Percentiles rank a stretch among this genome's conserved stretches.
These are phyloP conservation scores for Colletotrichum sidae DNA, from an alignment of 2,329 filamentous ascomycete genomes.

Conservation along the genomic window DNA sequence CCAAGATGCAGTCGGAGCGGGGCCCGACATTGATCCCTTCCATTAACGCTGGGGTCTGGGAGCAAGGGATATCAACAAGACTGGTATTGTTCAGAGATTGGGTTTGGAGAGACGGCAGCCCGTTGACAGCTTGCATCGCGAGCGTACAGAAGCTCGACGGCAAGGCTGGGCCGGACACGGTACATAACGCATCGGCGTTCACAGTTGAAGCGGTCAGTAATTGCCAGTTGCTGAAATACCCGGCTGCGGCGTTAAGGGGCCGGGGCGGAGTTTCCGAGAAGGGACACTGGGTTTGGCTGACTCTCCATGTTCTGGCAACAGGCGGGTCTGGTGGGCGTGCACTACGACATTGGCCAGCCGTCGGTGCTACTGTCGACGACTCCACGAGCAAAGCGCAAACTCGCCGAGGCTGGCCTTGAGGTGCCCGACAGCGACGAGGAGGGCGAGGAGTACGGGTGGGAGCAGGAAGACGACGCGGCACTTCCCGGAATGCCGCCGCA, in stretches of 20 bases:
- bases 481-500: slow-evolving; percentile 71
- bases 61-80: slow-evolving; percentile 78
- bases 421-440: slow-evolving; percentile 71
- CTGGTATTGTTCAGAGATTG: slow-evolving; percentile 85
- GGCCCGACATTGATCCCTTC: slow-evolving; percentile 79
- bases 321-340: slow-evolving; percentile 57
- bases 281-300: slow-evolving; percentile 28
- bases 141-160: slow-evolving; percentile 75
- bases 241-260: slow-evolving; percentile 20
- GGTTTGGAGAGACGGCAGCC: slow-evolving; percentile 61
- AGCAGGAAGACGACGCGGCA: slow-evolving; percentile 72
- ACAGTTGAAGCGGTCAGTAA: slow-evolving; percentile 57
- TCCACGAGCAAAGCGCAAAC: slow-evolving; percentile 70
- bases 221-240: slow-evolving; percentile 10
- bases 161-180: slow-evolving; percentile 52
- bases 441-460: slow-evolving; percentile 81
- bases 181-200: slow-evolving; percentile 62
- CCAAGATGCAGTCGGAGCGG: slow-evolving; percentile 77
- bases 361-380: slow-evolving; percentile 47
- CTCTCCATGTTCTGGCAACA: slow-evolving; percentile 41
- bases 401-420: slow-evolving; percentile 69
- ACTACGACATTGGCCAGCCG: slow-evolving; percentile 53
- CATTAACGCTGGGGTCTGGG: slow-evolving; percentile 83
- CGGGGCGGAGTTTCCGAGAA: slow-evolving; percentile 31
- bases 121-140: slow-evolving; percentile 66